A percentile compares a stretch with the other conserved stretches of the same genome.
Conservation (phyloP, 1,284 basidiomycete species). For the Tremellales sp. region DNA sequence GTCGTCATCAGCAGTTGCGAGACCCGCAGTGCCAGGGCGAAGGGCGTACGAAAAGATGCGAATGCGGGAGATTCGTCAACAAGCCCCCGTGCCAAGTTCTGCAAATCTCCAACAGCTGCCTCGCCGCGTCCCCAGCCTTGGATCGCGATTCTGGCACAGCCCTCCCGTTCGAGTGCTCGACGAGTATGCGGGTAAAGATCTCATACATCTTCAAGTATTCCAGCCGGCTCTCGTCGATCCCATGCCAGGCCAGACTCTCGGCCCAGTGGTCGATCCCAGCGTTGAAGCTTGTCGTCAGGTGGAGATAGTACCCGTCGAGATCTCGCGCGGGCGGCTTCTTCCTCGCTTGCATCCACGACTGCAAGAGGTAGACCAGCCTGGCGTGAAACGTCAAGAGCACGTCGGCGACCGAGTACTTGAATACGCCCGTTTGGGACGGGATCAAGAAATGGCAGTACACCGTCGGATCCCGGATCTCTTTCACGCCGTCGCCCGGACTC, state of each 20-base stretch:
- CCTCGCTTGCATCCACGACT: constrained; percentile 23
- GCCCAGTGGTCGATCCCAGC: constrained; percentile 4
- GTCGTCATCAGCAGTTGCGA: neutral
- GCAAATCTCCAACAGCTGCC: constrained; percentile 30
- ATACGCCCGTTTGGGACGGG: constrained; percentile 16
- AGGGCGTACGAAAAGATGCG: constrained; percentile 26
- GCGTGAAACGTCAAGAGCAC: constrained; percentile 38
- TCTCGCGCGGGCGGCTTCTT: neutral
- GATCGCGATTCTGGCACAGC: constrained; percentile 5
- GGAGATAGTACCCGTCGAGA: neutral
- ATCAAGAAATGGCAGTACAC: neutral
- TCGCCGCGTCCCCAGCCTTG: constrained; percentile 23
- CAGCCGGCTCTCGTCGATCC: constrained; percentile 1
- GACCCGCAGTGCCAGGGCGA: neutral
- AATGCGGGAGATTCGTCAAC: constrained; percentile 29
- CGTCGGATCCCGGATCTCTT: neutral
- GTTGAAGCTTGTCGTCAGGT: constrained; percentile 2
- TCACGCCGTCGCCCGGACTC: constrained; percentile 22
- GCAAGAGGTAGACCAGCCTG: constrained; percentile 30
- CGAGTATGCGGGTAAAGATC: neutral
- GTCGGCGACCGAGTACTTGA: constrained; percentile 27
- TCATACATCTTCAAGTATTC: too few relatives aligned
- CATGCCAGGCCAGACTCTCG: neutral
- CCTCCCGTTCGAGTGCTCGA: neutral
- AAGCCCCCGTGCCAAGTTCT: constrained; percentile 22